These are phyloP conservation scores for Rosa lucieae DNA, from an alignment of 306 rosid genomes.

Conservation along the genomic window DNA sequence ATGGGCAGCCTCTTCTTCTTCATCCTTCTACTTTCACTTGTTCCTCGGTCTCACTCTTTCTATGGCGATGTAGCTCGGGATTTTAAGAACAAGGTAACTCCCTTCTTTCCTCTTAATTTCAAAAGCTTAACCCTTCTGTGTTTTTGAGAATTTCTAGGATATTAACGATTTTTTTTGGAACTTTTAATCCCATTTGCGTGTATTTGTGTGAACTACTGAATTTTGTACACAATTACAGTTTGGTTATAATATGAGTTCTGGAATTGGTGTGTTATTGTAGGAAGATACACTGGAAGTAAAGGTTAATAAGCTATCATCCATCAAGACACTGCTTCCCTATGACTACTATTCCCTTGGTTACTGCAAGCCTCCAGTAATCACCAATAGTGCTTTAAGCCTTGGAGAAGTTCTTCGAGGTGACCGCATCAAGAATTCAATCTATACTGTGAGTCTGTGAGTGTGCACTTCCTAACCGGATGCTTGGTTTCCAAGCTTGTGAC, in stretches of 20 bases:
- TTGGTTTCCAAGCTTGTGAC: constrained; percentile 1
- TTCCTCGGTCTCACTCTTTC: neutral
- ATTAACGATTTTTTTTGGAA: too few relatives aligned
- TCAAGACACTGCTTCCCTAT: constrained; percentile 91
- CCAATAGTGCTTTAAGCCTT: constrained; percentile 81
- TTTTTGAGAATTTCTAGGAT: neutral
- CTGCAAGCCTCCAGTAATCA: constrained; percentile 62
- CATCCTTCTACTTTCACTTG: neutral
- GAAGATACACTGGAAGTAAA: constrained; percentile 61
- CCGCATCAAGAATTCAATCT: constrained; percentile 86
- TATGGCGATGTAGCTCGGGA: neutral
- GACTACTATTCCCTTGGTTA: constrained; percentile 83
- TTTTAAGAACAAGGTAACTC: constrained; percentile 15
- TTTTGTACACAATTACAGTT: neutral
- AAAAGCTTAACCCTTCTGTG: neutral
- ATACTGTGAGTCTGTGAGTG: constrained; percentile 68
- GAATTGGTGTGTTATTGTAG: constrained; percentile 29
- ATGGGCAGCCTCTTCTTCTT: neutral
- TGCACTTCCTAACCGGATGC: neutral
- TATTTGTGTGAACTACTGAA: too few relatives aligned
- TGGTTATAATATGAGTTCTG: neutral
- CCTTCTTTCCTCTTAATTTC: neutral
- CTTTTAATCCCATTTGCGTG: too few relatives aligned
- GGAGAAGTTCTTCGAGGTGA: constrained; percentile 99
- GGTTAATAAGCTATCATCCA: constrained; percentile 91